Percentiles rank a stretch among this genome's conserved stretches.
These are phyloP conservation scores for Reutealis trisperma DNA, from an alignment of 345 rosid species.

Conservation along the genomic window DNA sequence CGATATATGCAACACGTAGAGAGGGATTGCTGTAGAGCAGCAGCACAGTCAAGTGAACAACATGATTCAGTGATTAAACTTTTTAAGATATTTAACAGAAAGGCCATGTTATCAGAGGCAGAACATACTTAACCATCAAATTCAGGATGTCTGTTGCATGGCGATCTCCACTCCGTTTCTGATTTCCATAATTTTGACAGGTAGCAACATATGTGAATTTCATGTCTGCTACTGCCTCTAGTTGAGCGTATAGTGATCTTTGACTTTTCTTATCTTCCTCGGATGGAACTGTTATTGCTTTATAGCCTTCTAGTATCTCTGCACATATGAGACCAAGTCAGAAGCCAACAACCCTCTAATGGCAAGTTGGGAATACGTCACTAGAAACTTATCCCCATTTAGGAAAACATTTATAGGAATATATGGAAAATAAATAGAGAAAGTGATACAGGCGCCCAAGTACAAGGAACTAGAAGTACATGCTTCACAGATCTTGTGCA, in stretches of 20 bases:
- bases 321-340: constrained; percentile 35
- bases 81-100: constrained; percentile 4
- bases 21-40: constrained; percentile 73
- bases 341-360: constrained; percentile 3
- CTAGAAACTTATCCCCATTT: not conserved
- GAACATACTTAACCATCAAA: constrained; percentile 94
- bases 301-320: constrained; percentile 95
- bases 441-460: not conserved
- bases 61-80: constrained; percentile 14
- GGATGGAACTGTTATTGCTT: constrained; percentile 74
- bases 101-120: constrained; percentile 12
- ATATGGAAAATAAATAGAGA: not conserved
- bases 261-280: constrained; percentile 93
- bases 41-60: constrained; percentile 22
- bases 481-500: not conserved
- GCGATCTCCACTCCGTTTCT: constrained; percentile 90
- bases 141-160: constrained; percentile 94
- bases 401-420: not conserved
- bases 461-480: constrained; percentile 3
- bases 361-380: constrained; percentile 1
- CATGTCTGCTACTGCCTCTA: constrained; percentile 95
- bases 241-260: constrained; percentile 77
- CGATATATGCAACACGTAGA: constrained; percentile 95
- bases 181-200: constrained; percentile 92
- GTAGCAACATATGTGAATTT: constrained; percentile 96